Conservation (phyloP, 2,329 filamentous ascomycete genomes). For the Fusarium ambrosium region DNA sequence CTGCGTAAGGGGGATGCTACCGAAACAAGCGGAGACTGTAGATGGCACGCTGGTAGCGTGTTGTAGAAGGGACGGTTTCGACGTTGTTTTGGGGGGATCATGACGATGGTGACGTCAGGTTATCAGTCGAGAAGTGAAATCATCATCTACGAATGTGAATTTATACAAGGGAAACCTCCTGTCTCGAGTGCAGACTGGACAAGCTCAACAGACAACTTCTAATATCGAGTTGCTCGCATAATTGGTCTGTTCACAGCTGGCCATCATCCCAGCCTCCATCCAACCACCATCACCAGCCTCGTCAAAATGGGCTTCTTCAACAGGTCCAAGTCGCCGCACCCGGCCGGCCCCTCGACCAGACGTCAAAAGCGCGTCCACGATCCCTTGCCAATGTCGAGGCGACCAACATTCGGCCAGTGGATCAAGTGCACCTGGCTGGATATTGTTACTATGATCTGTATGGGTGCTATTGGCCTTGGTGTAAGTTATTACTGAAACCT, state of each 20-base stretch:
- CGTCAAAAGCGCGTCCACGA: conserved; percentile 29
- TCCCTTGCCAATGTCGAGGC: conserved; percentile 57
- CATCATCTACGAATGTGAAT: conserved; percentile 9
- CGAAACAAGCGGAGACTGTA: no score
- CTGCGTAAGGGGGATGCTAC: not conserved
- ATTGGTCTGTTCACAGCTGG: not conserved
- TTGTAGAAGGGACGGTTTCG: not conserved
- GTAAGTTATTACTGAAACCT: conserved; percentile 62
- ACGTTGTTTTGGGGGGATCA: conserved; percentile 1
- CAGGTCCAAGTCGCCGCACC: conserved; percentile 31
- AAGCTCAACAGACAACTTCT: not conserved
- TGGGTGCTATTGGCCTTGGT: conserved; percentile 76
- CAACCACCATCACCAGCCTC: not conserved
- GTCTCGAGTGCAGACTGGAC: not conserved
- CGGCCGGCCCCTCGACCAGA: conserved; percentile 16
- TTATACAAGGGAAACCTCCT: conserved; percentile 28
- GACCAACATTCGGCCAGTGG: conserved; percentile 78
- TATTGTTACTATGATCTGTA: conserved; percentile 74
- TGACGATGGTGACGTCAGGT: conserved; percentile 37
- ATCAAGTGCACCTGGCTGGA: conserved; percentile 76
- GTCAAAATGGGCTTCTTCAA: conserved; percentile 34
- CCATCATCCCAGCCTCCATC: not conserved
- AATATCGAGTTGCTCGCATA: not conserved
- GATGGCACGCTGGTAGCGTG: no score
- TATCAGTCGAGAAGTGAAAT: not conserved